phyloP scores from a whole-genome alignment of 306 rosid species.

The Alnus rubra region DNA sequence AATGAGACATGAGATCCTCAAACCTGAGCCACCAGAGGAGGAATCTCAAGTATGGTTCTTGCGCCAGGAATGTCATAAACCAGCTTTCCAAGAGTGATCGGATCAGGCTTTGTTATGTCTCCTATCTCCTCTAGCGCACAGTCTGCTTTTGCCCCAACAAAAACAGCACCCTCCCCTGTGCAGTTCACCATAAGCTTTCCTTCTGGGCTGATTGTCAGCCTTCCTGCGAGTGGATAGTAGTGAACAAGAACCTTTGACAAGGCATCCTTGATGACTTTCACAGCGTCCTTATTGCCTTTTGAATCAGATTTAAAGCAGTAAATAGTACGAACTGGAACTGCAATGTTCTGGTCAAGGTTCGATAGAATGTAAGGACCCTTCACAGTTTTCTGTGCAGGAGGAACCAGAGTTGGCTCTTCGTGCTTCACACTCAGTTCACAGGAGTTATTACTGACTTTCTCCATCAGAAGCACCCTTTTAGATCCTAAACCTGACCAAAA shows the following conservation, averaged over 20 bases:
- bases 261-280: conserved; percentile 47
- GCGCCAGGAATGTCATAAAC: conserved; percentile 72
- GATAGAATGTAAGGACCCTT: conserved; percentile 66
- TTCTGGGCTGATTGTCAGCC: conserved; percentile 54
- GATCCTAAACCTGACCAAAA: conserved; percentile 11
- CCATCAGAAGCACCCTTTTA: conserved; percentile 38
- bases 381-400: conserved; percentile 56
- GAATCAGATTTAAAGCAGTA: conserved; percentile 57
- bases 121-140: conserved; percentile 48
- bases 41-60: conserved; percentile 68
- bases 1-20: neutral
- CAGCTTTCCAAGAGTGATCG: conserved; percentile 59
- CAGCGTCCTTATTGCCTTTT: conserved; percentile 63
- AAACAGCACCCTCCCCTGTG: conserved; percentile 73
- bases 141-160: conserved; percentile 86
- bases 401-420: conserved; percentile 54
- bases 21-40: conserved; percentile 83
- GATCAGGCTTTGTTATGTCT: conserved; percentile 59
- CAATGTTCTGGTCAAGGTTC: conserved; percentile 80
- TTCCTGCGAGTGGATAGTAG: conserved; percentile 71
- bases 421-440: conserved; percentile 41
- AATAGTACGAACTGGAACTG: conserved; percentile 55
- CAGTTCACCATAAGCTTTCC: conserved; percentile 79
- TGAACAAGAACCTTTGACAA: conserved; percentile 67
- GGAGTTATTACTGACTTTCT: neutral